Evolutionary conservation across 208 protist species (phyloP), one percentile per base, ranked within the genome.

Genomic region (Acanthamoeba triangularis): DNA sequence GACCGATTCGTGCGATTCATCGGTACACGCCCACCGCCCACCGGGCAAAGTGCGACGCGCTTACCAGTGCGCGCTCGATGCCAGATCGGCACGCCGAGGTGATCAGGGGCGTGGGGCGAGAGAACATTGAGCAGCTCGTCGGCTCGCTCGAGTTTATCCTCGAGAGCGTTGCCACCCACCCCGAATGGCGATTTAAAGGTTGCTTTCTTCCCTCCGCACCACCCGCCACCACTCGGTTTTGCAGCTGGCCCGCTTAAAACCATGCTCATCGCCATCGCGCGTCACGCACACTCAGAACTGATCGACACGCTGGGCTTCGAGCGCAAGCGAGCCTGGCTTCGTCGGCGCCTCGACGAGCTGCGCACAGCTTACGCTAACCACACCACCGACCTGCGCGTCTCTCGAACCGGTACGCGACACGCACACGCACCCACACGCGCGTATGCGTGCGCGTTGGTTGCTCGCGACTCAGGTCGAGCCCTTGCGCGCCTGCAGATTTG

Each of bases 131-230:
- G 33, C 41, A 88, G 52, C 52, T 88, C 25, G 80, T 88, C 14
- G 80, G 80, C 25, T 88, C 80, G 13, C 52, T 88, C 28, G 80
- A 88, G 52, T 88, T 88, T n/a, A 88, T 88, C 3, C 80, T 88
- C 52, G 80, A 88, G 44, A 88, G 80, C 80, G 80, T 88, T 7
- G 28, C 80, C 33, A 52, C 80, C 14, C 80, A 88, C 14, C 80
- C 80, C 10, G 47, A 88, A 30, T 88, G 80, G 80, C 8, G 52
- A 14, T 88, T 88, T 14, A 56, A 88, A 52, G 80, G 80, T 88
- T 18, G 10, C 3, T 0, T 3, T 7, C 23, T 25, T n/a, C n/a
- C n/a, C n/a, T n/a, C n/a, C n/a, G n/a, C n/a, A n/a, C n/a, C n/a
- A n/a, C n/a, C n/a, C n/a, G n/a, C 20, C 56, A 3, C 23, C 28